Evolutionary conservation across 371 early-diverging fungal genomes (phyloP).

Genomic region (Globomyces sp.): DNA sequence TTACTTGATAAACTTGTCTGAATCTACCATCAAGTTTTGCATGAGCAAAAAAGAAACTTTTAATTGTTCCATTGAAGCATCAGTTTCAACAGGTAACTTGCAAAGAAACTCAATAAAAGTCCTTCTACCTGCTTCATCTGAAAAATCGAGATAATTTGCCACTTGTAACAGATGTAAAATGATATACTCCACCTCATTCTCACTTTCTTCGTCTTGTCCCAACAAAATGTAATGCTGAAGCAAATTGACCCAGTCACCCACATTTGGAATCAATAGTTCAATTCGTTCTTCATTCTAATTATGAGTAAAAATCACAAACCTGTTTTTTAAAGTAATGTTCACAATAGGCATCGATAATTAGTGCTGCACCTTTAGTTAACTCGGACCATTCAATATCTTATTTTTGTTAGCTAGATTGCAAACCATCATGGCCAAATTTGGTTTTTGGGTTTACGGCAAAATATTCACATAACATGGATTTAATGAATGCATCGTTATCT

Average conservation of each 20-base stretch:
- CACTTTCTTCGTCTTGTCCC: no score
- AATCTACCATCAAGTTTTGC: no score
- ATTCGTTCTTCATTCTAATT: constrained; percentile 13
- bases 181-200: no score
- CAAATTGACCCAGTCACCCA: constrained; percentile 8
- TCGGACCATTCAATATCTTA: constrained; percentile 14
- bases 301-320: not conserved
- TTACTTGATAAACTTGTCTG: no score
- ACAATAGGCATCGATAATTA: constrained; percentile 6
- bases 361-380: not conserved
- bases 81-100: no score
- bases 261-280: constrained; percentile 9
- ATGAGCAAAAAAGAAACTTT: no score
- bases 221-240: not conserved
- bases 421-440: not conserved
- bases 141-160: no score
- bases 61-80: no score
- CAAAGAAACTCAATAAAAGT: no score
- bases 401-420: not conserved
- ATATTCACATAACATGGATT: constrained; percentile 2
- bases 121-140: no score
- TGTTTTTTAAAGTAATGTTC: not conserved
- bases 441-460: constrained; percentile 2
- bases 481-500: not conserved
- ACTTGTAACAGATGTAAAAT: no score